Evolutionary conservation across 176 grass and related monocot genomes (phyloP).

Genomic region (Tillandsia leiboldiana): DNA sequence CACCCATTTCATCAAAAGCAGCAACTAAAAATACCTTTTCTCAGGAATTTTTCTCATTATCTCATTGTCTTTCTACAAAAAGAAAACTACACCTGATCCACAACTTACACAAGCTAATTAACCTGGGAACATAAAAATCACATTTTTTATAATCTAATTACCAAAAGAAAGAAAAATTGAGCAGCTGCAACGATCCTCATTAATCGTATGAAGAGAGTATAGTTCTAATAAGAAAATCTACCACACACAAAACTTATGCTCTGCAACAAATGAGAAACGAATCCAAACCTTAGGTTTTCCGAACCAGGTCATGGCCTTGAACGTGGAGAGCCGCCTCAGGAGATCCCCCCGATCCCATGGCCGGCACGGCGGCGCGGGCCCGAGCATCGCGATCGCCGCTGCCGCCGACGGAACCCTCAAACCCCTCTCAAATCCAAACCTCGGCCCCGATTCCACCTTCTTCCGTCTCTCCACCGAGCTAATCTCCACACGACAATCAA

Average conservation of each 20-base stretch:
- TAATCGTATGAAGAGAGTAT: neutral
- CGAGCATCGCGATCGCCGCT: conserved; percentile 30
- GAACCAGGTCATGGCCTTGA: conserved; percentile 99
- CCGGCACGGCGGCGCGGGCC: conserved; percentile 48
- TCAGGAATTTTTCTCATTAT: neutral
- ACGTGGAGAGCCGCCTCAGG: conserved; percentile 54
- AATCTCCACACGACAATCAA: conserved; percentile 18
- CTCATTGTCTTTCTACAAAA: neutral
- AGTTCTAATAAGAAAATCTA: neutral
- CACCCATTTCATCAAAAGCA: neutral
- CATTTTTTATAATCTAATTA: too few relatives aligned
- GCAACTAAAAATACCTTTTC: neutral
- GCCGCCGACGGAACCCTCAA: conserved; percentile 37
- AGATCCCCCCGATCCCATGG: conserved; percentile 89
- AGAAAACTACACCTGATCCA: neutral
- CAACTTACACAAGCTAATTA: neutral
- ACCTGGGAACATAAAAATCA: neutral
- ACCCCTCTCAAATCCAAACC: conserved; percentile 44
- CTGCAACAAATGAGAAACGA: neutral
- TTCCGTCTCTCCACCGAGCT: conserved; percentile 27
- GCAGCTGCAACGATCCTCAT: neutral
- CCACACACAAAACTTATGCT: neutral
- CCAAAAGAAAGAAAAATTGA: neutral
- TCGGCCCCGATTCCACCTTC: conserved; percentile 23
- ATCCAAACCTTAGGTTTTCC: conserved; percentile 81